Evolutionary conservation across 768 basidiomycete species (phyloP), one percentile per base, ranked within the genome.

Genomic region (Collybia sordida): DNA sequence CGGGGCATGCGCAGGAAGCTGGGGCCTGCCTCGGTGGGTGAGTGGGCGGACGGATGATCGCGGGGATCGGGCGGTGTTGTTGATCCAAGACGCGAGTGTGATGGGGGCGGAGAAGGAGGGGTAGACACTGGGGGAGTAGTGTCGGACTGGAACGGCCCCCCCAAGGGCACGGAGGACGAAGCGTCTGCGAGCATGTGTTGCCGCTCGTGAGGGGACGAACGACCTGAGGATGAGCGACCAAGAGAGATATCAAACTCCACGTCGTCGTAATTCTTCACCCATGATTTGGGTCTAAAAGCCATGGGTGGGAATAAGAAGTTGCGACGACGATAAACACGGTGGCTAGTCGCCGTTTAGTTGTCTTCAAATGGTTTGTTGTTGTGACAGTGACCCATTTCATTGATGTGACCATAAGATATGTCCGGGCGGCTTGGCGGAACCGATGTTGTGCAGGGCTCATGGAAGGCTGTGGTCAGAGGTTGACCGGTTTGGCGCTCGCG

Each of bases 241-340:
- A 47, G 52, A 35, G 53, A 42, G 12, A 58, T 37, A 12, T 59
- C 53, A 27, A 56, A 59, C 45, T 60, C 59, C 24, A 60, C 47
- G 1, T 60, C 61, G 35, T 60, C 59, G 43, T 56, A 53, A 45
- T 59, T 50, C 24, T 60, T 54, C 22, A 56, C 45, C 60, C 66
- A 64, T 36, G 61, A 49, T 45, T 50, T 35, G 9, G 55, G 50
- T 44, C 50, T 31, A 21, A 45, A 40, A 35, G 50, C 8, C 56
- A 58, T 60, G 40, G 50, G 52, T 45, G 22, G 15, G 43, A 44
- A 47, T 25, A 49, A 52, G 37, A 19, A 39, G 45, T 42, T 24
- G 48, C 19, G 1, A 47, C 23, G 17, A 43, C 50, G 28, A 52
- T 45, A 49, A 46, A 40, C 50, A n/a, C 54, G 59, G 59, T 47